Evolutionary conservation across 2,329 filamentous ascomycete genomes (phyloP), one percentile per base, ranked within the genome.

Genomic region (Fusarium fujikuroi): DNA sequence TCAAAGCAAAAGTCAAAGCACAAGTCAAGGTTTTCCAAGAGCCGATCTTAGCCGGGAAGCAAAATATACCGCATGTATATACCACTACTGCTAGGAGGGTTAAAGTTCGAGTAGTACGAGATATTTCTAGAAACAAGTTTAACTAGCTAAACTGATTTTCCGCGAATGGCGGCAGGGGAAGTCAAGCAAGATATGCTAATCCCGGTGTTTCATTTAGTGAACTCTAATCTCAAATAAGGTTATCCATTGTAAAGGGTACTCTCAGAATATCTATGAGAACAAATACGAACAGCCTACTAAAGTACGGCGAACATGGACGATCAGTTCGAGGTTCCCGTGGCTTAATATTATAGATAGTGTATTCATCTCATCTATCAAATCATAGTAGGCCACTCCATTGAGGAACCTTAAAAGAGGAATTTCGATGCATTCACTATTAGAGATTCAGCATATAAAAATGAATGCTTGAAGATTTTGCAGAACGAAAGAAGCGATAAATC

Each of bases 401-500:
- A 4, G 18, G 5, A 4, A 14, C 3, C 12, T 19, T 4, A 19
- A 23, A 28, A 7, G 23, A 1, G 12, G 8, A n/a, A 28, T 12
- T 7, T 4, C 11, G 46, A 11, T 8, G 28, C 15, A 3, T 49
- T 28, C 4, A 15, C 7, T 9, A 0, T 4, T 18, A 7, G 0
- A 7, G 12, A 7, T 9, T 7, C 1, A 4, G 12, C 4, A 2
- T n/a, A 7, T 9, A n/a, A 49, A 32, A 9, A 4, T 3, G 3
- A n/a, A 5, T 12, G 1, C 21, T 12, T 2, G 0, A 10, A 30
- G 19, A 49, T 9, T 16, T 49, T 30, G 3, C 10, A 7, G 0
- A 18, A 5, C 9, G 7, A 7, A 7, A 11, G 7, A 49, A 2
- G 15, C n/a, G 11, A 16, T 0, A 2, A 11, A 9, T 9, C 0